Evolutionary conservation across 352 stramenopile species (phyloP), one percentile per base, ranked within the genome.

Genomic region (Phytophthora citricola): DNA sequence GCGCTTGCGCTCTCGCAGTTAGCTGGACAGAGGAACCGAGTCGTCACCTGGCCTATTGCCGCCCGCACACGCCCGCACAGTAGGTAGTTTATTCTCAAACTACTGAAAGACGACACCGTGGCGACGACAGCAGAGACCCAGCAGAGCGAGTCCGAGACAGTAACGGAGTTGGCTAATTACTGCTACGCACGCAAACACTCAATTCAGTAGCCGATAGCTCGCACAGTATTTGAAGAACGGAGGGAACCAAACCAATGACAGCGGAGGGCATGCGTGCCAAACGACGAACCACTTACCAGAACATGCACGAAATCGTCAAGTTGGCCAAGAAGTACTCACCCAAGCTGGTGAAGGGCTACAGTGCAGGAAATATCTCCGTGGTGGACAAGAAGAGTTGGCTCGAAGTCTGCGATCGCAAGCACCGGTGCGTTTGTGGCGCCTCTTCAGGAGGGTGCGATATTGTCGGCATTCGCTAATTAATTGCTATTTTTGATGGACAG

Each of bases 381-480:
- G 88, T 95, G n/a, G 88, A 95, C 75, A 95, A 95, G 69, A 93
- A 93, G 59, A 95, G 88, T 69, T 95, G 88, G 88, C 72, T 95
- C 27, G 88, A 95, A 83, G 88, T 95, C 40, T 95, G 88, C 58
- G 88, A 95, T 49, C 85, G 83, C 54, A 95, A 95, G 66, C 88
- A 95, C 56, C 72, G 87, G 76, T 95, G 65, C 36, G 80, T 82
- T 52, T 4, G 20, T 46, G 63, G 15, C 10, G 24, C 56, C 12
- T 47, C 34, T 47, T 71, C 4, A 39, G n/a, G 31, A 48, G 59
- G 29, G 4, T 7, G 46, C 50, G 24, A 46, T 48, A 11, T 40
- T 15, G 38, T 43, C 7, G 17, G 12, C 40, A 20, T 38, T 45
- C 20, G 51, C 32, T 59, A 47, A 48, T 27, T 46, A 50, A 9